These are phyloP conservation scores for Saccharomyces mikatae DNA, from an alignment of 805 yeast species.

Conservation along the genomic window DNA sequence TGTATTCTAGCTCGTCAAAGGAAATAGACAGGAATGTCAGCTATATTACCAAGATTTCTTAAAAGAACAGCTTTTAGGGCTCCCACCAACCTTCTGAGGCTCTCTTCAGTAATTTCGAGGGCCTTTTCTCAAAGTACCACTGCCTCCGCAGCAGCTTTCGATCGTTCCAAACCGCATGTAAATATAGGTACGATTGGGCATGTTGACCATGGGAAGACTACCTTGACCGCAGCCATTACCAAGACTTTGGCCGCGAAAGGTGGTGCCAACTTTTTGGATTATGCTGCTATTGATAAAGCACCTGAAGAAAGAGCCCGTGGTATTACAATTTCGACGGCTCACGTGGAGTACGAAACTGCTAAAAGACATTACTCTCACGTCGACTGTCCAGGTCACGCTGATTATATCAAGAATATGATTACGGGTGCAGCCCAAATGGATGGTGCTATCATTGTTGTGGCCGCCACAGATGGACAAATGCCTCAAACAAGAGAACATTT, in stretches of 20 bases:
- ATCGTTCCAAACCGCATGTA: constrained; percentile 93
- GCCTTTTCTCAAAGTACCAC: constrained; percentile 18
- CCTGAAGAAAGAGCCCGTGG: constrained; percentile 99
- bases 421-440: constrained; percentile 99
- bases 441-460: constrained; percentile 98
- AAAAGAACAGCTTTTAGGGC: constrained; percentile 11
- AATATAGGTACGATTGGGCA: constrained; percentile 98
- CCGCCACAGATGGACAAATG: constrained; percentile 99
- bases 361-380: constrained; percentile 96
- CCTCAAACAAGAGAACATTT: constrained; percentile 99
- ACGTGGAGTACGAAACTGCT: constrained; percentile 92
- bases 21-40: constrained; percentile 7
- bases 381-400: constrained; percentile 98
- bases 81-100: constrained; percentile 3
- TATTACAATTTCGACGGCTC: constrained; percentile 96
- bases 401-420: constrained; percentile 97
- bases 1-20: background rate
- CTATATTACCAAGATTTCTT: constrained; percentile 17
- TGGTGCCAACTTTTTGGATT: constrained; percentile 90
- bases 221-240: constrained; percentile 97
- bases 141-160: constrained; percentile 62
- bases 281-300: constrained; percentile 88
- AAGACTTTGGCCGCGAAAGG: constrained; percentile 82
- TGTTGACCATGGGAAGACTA: constrained; percentile 98
- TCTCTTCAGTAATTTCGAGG: constrained; percentile 6